Evolutionary conservation across 2,329 filamentous ascomycete genomes (phyloP).

Genomic region (Fusarium abutilonis): DNA sequence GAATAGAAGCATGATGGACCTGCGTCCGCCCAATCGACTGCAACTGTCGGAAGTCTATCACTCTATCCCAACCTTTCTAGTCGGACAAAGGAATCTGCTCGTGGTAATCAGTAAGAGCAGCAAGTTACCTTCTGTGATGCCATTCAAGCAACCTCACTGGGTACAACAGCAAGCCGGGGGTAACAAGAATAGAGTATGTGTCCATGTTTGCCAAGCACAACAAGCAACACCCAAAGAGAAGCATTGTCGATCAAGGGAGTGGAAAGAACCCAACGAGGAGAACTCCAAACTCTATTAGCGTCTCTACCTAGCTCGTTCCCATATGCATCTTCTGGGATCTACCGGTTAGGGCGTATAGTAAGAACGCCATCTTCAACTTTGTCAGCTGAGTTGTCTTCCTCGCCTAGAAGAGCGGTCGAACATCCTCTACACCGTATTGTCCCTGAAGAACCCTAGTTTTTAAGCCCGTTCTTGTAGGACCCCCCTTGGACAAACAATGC

Average conservation of each 20-base stretch:
- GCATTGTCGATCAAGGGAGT: not conserved
- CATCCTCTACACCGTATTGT: not conserved
- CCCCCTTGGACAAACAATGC: not conserved
- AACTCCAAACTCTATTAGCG: constrained; percentile 2
- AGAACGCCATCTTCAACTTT: constrained; percentile 19
- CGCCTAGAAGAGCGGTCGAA: constrained; percentile 20
- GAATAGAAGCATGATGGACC: constrained; percentile 39
- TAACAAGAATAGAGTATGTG: too few relatives aligned
- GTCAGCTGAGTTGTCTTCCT: constrained; percentile 16
- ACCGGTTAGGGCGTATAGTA: constrained; percentile 1
- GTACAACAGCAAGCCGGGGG: not conserved
- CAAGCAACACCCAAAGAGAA: too few relatives aligned
- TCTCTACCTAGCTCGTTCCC: not conserved
- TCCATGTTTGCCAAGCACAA: not conserved
- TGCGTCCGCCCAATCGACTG: constrained; percentile 23
- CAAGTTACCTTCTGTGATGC: not conserved
- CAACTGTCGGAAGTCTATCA: constrained; percentile 23
- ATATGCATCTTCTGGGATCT: constrained; percentile 14
- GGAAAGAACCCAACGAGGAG: not conserved
- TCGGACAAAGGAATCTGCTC: constrained; percentile 7
- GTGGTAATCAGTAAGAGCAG: not conserved
- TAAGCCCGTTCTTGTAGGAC: constrained; percentile 27
- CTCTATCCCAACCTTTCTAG: constrained; percentile 34
- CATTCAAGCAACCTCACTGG: not conserved
- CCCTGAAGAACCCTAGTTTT: constrained; percentile 2